Conservation (phyloP, 176 grass and related monocot genomes). For the Areca catechu region DNA sequence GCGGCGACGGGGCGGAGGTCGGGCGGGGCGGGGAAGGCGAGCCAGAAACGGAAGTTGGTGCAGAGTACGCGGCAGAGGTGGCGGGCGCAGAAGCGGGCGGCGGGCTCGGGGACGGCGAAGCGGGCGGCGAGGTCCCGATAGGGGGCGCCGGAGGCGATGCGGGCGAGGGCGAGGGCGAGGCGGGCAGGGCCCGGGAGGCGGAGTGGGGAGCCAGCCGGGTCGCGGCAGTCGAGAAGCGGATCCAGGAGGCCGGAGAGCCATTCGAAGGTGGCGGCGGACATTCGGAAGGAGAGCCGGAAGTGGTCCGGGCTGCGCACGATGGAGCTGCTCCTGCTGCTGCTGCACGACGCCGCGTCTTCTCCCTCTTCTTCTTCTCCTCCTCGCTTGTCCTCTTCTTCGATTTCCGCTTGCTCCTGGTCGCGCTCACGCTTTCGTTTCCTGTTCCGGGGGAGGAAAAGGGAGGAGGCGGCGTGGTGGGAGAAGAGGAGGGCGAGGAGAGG, state of each 20-base stretch:
- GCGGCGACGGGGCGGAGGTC: conserved; percentile 10
- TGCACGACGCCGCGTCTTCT: background rate
- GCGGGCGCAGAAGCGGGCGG: conserved; percentile 41
- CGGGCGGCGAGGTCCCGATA: conserved; percentile 32
- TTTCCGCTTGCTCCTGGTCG: no score
- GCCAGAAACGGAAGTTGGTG: conserved; percentile 80
- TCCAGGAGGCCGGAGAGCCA: conserved; percentile 75
- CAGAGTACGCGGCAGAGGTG: conserved; percentile 66
- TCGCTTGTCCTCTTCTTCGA: no score
- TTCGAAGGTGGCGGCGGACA: conserved; percentile 59
- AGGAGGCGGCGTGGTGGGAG: background rate
- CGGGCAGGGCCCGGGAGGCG: conserved; percentile 28
- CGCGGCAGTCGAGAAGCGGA: conserved; percentile 39
- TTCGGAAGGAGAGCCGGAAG: conserved; percentile 54
- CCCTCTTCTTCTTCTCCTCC: background rate
- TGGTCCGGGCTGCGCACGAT: conserved; percentile 36
- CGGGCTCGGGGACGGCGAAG: conserved; percentile 43
- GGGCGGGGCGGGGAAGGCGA: conserved; percentile 40
- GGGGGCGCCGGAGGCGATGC: conserved; percentile 46
- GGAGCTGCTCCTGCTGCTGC: background rate
- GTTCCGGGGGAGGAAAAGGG: background rate
- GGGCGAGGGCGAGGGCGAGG: conserved; percentile 58
- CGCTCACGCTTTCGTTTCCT: no score
- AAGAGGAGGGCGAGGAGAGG: conserved; percentile 24
- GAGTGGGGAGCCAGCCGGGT: conserved; percentile 14